These are phyloP conservation scores for Thyridium curvatum DNA, from an alignment of 2,329 filamentous ascomycete genomes.

Conservation along the genomic window DNA sequence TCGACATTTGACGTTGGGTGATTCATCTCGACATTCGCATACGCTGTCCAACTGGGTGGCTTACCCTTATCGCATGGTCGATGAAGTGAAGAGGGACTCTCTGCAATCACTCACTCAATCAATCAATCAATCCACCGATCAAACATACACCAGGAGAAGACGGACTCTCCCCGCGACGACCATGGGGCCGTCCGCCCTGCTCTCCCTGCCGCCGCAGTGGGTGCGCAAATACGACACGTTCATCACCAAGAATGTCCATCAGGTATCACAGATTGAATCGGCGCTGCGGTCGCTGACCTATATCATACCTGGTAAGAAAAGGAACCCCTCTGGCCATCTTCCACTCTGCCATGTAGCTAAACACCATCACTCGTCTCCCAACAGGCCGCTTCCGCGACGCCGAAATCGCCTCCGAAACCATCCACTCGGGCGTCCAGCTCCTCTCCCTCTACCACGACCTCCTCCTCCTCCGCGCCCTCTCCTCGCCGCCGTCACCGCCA, in stretches of 20 bases:
- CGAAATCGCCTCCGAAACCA: constrained; percentile 87
- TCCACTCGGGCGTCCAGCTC: constrained; percentile 83
- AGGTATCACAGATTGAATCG: constrained; percentile 92
- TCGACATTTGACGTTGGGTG: too few species aligned
- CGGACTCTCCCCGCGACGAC: constrained; percentile 1
- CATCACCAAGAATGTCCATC: constrained; percentile 88
- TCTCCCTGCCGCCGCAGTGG: constrained; percentile 59
- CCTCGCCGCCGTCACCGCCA: too few species aligned
- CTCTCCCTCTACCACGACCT: constrained; percentile 90
- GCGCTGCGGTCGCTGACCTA: constrained; percentile 89
- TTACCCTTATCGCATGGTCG: too few species aligned
- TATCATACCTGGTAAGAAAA: constrained; percentile 77
- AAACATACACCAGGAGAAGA: background rate
- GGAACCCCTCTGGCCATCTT: too few species aligned
- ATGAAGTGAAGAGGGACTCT: too few species aligned
- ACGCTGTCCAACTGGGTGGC: too few species aligned
- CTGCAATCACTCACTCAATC: too few species aligned
- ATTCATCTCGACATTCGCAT: too few species aligned
- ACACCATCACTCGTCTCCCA: background rate
- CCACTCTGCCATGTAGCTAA: background rate
- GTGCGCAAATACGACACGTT: constrained; percentile 76
- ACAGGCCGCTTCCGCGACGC: constrained; percentile 82
- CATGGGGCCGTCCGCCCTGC: constrained; percentile 18
- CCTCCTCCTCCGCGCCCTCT: constrained; percentile 63
- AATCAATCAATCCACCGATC: background rate